Base-by-base conservation (phyloP, 2,329 filamentous ascomycete species). In the Aspergillus ochraceus region DNA sequence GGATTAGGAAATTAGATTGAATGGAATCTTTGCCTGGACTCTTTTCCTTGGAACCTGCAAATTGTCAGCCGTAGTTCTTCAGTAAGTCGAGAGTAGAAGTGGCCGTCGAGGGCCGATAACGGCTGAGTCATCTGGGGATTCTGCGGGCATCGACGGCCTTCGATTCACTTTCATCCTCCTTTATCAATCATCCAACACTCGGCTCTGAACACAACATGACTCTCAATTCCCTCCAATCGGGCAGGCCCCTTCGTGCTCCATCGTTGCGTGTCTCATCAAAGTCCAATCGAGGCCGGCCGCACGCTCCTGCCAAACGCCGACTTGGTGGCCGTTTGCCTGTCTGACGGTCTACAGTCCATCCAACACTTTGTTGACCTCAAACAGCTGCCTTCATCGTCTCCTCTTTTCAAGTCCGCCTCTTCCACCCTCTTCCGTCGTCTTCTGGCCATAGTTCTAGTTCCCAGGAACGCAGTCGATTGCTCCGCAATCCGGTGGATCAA, bases 101-200 rank as follows among this genome's bases (percentile, higher is more conserved):
- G 39, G 47, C 6, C 17, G 30, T 46, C 19, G 20, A 45, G 54
- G 39, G 32, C 22, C 47, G 50, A 50, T 60, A 58, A 58, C 63
- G 68, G 29, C 69, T 73, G 65, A 69, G 58, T 70, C 66, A 70
- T 45, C 58, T 49, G n/a, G 49, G 24, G 57, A 45, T 76, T 76
- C 74, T 63, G 69, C 66, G 69, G 69, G 66, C 64, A 69, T 76
- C 74, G 65, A 76, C 68, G 57, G 49, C 59, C 61, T 76, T 76
- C 74, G 66, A 74, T 69, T 50, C 50, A 32, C 19, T 30, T 6
- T 49, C 20, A 6, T 17, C 22, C 8, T 58, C 19, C 30, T 58
- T 39, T 6, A 39, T 50, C 29, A 36, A 39, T 50, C 29, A 36
- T 29, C n/a, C 17, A 17, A 20, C n/a, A 20, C 2, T n/a, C n/a